phyloP scores from a whole-genome alignment of 148 eudicot genomes.

The Linanthus parryae region DNA sequence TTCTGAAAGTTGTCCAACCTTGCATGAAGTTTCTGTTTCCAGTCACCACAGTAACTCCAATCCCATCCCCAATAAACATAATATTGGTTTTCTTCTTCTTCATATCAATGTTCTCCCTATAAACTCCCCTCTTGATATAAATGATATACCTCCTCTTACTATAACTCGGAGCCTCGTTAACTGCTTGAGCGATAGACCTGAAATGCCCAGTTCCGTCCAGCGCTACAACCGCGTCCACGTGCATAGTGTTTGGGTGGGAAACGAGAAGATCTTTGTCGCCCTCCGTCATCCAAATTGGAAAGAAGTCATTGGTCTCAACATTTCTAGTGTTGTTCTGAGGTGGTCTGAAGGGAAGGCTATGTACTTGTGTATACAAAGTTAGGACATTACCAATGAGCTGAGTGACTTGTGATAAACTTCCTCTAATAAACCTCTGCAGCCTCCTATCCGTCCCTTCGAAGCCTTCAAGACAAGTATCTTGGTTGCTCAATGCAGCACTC shows the following conservation, averaged over 20 bases:
- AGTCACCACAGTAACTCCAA: slow-evolving; percentile 59
- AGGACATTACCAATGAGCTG: slow-evolving; percentile 79
- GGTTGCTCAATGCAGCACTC: slow-evolving; percentile 87
- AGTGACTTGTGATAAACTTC: slow-evolving; percentile 70
- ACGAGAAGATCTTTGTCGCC: slow-evolving; percentile 55
- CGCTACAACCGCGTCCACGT: slow-evolving; percentile 59
- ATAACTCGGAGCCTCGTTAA: slow-evolving; percentile 52
- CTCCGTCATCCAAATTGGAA: slow-evolving; percentile 72
- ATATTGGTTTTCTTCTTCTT: slow-evolving; percentile 78
- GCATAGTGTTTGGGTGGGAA: slow-evolving; percentile 40
- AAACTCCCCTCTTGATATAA: slow-evolving; percentile 76
- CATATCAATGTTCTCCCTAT: slow-evolving; percentile 72
- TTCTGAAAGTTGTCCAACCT: slow-evolving; percentile 86
- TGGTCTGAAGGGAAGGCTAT: slow-evolving; percentile 49
- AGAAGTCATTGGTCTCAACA: slow-evolving; percentile 14
- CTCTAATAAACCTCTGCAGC: slow-evolving; percentile 48
- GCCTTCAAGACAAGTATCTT: slow-evolving; percentile 94
- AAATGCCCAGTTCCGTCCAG: slow-evolving; percentile 57
- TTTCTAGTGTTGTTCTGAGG: slow-evolving; percentile 22
- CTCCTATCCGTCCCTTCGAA: slow-evolving; percentile 65
- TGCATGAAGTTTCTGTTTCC: slow-evolving; percentile 74
- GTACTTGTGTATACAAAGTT: slow-evolving; percentile 55
- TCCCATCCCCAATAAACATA: slow-evolving; percentile 82
- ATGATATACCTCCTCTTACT: slow-evolving; percentile 56
- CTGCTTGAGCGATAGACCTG: slow-evolving; percentile 52